Evolutionary conservation across 148 eudicot genomes (phyloP).

Genomic region (Beta vulgaris): DNA sequence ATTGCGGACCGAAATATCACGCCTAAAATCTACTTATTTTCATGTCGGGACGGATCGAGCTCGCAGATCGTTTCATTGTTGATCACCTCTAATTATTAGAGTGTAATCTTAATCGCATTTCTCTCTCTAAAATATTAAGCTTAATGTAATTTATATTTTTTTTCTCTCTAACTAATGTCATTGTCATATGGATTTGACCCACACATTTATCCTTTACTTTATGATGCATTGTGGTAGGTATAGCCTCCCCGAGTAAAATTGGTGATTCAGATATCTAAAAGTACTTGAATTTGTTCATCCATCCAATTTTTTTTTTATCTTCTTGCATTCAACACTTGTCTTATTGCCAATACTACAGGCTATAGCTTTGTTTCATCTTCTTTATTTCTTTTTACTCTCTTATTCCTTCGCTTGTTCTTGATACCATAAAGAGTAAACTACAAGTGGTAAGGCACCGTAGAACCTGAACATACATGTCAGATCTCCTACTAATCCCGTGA

Average conservation of each 20-base stretch:
- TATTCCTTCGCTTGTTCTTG: not conserved
- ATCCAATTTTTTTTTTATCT: not conserved
- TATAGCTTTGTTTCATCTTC: not conserved
- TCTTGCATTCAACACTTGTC: slow-evolving; percentile 5
- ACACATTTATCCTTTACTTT: too few species aligned
- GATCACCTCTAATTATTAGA: too few species aligned
- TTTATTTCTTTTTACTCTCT: not conserved
- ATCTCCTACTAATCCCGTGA: not conserved
- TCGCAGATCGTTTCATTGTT: too few species aligned
- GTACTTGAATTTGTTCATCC: not conserved
- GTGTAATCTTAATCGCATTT: too few species aligned
- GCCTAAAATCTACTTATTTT: too few species aligned
- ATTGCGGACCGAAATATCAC: too few species aligned
- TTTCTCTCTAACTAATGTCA: too few species aligned
- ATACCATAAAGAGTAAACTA: not conserved
- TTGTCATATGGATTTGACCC: too few species aligned
- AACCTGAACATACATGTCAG: not conserved
- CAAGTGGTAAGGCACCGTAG: not conserved
- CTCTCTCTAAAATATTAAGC: too few species aligned
- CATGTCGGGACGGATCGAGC: too few species aligned
- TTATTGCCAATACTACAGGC: not conserved
- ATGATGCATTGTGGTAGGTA: too few species aligned
- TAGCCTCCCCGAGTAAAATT: not conserved
- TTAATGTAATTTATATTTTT: too few species aligned
- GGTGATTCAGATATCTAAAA: not conserved